These are phyloP conservation scores for Cenococcum geophilum DNA, from an alignment of 495 filamentous ascomycete genomes.

Conservation along the genomic window DNA sequence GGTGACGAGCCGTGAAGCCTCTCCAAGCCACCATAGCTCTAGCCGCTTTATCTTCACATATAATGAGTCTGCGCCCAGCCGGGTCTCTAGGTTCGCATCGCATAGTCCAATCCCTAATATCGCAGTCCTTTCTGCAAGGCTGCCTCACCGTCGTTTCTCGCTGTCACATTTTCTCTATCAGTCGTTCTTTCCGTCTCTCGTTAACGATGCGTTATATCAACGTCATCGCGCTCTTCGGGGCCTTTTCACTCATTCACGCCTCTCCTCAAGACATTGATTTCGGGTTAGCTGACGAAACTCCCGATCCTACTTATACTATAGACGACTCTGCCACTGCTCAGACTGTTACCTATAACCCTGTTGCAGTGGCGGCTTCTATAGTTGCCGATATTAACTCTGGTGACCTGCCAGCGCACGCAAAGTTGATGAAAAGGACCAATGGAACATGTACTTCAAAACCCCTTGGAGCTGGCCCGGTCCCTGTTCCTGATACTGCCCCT, in stretches of 20 bases:
- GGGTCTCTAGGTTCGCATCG: too few species aligned
- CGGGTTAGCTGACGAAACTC: not conserved
- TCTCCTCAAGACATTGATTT: not conserved
- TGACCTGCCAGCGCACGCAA: not conserved
- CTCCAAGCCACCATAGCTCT: too few species aligned
- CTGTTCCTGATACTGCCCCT: slow-evolving; percentile 2
- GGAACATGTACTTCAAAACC: not conserved
- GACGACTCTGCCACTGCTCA: not conserved
- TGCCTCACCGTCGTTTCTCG: not conserved
- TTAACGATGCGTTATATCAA: not conserved
- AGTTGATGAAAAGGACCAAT: not conserved
- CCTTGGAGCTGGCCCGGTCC: slow-evolving; percentile 10
- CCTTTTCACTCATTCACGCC: not conserved
- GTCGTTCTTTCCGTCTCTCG: too few species aligned
- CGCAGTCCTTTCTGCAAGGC: not conserved
- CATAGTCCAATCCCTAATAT: too few species aligned
- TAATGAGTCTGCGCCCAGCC: too few species aligned
- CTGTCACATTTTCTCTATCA: not conserved
- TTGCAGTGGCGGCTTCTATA: not conserved
- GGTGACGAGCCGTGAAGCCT: too few species aligned
- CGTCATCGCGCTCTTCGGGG: not conserved
- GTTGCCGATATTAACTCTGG: not conserved
- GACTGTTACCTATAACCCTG: not conserved
- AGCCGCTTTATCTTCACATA: too few species aligned
- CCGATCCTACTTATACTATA: not conserved